Base-by-base conservation (phyloP, 768 basidiomycete genomes). In the Tylopilus intermedius region DNA sequence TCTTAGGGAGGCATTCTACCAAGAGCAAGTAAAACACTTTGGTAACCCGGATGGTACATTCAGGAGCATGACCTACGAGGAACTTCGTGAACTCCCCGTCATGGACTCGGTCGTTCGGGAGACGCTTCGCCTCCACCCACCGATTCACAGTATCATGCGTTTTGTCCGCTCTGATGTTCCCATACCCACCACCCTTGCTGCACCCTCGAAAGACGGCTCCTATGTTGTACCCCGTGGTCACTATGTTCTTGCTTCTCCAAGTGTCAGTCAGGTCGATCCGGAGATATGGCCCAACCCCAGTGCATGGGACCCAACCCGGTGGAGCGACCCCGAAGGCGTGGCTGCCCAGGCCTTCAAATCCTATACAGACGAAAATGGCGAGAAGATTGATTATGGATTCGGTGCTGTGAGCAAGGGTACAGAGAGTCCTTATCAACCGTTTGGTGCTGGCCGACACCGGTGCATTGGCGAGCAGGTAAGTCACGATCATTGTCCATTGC, bases 331-430 rank as follows among this genome's bases (percentile, higher is more conserved):
- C 21, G 81, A 87, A 53, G 93, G 91, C 62, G 78, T 88, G 39
- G 92, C 90, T 4, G 84, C 84, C 24, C 77, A 83, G 65, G 92
- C 92, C 14, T 82, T 82, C 62, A 82, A 81, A 62, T 76, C 79
- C 58, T 93, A 96, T 63, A 70, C 73, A 38, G 89, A 89, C 60
- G 84, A 84, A 61, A 69, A 71, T 30, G 88, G 90, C 51, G 91
- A 95, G 70, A 94, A 94, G 75, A 76, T 98, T 55, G 96, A 99
- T 70, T 99, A 87, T 63, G 96, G 96, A 2, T 99, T 91, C 69
- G 96, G 96, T 49, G 82, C 85, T 55, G 89, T 99, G 47, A 90
- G 87, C 74, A 97, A 97, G 74, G 94, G 94, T 46, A 97, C 94
- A 6, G 90, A 94, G 52, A 90, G 87, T 60, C 92, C 91, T 45